Percentiles rank a stretch among this genome's conserved stretches.
Evolutionary conservation across 305 asterid genomes (phyloP).

Genomic region (Fraxinus baroniana): DNA sequence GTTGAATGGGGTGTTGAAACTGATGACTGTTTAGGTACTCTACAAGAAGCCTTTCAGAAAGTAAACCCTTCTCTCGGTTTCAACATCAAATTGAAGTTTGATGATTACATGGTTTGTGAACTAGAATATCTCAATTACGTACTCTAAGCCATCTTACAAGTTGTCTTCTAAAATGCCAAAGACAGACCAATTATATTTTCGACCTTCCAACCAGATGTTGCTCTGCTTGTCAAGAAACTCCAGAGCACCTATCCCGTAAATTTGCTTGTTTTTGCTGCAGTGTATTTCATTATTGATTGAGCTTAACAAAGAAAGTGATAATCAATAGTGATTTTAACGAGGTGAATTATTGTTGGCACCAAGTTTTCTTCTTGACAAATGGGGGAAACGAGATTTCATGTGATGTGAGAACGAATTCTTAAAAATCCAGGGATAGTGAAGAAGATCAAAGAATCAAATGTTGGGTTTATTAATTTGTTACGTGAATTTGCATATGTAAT

Average conservation of each 20-base stretch:
- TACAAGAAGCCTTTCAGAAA: conserved; percentile 69
- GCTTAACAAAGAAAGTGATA: background rate
- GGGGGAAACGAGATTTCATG: conserved; percentile 72
- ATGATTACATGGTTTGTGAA: conserved; percentile 57
- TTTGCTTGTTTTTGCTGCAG: background rate
- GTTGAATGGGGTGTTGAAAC: conserved; percentile 66
- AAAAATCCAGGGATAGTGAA: conserved; percentile 66
- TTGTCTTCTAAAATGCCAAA: conserved; percentile 53
- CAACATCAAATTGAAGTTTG: conserved; percentile 82
- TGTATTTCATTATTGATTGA: background rate
- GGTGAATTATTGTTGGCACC: background rate
- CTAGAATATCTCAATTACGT: conserved; percentile 46
- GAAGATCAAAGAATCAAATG: conserved; percentile 59
- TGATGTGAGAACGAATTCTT: conserved; percentile 65
- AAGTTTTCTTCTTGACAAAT: conserved; percentile 83
- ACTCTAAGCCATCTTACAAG: conserved; percentile 51
- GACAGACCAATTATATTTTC: conserved; percentile 75
- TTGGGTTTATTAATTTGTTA: too few species aligned
- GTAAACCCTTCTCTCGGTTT: conserved; percentile 70
- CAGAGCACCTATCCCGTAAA: conserved; percentile 69
- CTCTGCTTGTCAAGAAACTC: conserved; percentile 54
- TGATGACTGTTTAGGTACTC: conserved; percentile 53
- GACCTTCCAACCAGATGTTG: conserved; percentile 85
- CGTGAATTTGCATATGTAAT: too few species aligned
- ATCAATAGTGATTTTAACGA: background rate